These are phyloP conservation scores for Suillus americanus DNA, from an alignment of 768 basidiomycete species.

Conservation along the genomic window DNA sequence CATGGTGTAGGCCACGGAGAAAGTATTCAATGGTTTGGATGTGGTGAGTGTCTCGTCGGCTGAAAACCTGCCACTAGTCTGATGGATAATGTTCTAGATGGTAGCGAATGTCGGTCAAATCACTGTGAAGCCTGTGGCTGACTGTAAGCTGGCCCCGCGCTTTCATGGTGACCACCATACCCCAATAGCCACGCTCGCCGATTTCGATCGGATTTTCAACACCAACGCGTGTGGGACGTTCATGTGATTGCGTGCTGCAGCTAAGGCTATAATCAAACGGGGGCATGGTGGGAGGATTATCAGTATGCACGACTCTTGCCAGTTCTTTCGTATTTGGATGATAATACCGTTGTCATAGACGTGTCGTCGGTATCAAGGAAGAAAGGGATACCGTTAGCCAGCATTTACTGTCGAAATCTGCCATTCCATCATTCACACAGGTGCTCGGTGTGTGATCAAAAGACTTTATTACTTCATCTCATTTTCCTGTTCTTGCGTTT, in stretches of 20 bases:
- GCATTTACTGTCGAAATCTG: too few species aligned
- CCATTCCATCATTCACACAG: neutral
- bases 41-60: conserved; percentile 31
- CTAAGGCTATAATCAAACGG: neutral
- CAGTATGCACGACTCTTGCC: neutral
- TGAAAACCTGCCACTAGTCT: neutral
- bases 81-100: neutral
- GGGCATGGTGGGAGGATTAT: neutral
- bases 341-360: neutral
- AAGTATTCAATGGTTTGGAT: conserved; percentile 39
- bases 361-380: neutral
- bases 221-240: neutral
- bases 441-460: too few species aligned
- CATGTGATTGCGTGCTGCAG: neutral
- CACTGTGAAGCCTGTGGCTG: neutral
- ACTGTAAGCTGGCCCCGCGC: neutral
- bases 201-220: neutral
- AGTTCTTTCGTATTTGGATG: neutral
- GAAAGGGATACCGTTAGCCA: too few species aligned
- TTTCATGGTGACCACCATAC: neutral
- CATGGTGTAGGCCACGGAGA: conserved; percentile 32
- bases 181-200: neutral
- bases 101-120: neutral
- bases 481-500: neutral
- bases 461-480: too few species aligned